These are phyloP conservation scores for Trichosporon inkin DNA, from an alignment of 1,284 basidiomycete genomes.

Conservation along the genomic window DNA sequence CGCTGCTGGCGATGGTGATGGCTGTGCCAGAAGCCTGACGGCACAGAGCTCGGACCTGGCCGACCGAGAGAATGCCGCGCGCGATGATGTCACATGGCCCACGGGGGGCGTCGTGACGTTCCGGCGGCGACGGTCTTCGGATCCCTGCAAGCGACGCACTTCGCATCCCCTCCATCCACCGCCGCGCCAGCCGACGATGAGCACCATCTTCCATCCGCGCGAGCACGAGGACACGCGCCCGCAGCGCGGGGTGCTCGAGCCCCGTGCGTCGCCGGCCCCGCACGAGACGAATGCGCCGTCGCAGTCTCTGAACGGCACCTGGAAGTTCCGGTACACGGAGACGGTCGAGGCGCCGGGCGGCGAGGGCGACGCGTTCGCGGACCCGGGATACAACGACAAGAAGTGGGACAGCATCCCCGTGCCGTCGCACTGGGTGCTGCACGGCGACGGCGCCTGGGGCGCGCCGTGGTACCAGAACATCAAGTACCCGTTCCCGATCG, in stretches of 20 bases:
- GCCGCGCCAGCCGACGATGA: background rate
- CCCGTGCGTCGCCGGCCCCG: background rate
- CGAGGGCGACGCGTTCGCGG: constrained; percentile 12
- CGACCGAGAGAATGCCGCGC: too few relatives aligned
- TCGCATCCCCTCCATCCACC: constrained; percentile 1
- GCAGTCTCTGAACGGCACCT: constrained; percentile 23
- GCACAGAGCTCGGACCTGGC: too few relatives aligned
- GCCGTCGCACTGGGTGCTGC: constrained; percentile 19
- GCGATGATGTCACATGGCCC: too few relatives aligned
- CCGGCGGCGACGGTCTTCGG: too few relatives aligned
- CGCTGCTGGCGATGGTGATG: too few relatives aligned
- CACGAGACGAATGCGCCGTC: background rate
- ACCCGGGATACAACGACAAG: constrained; percentile 4
- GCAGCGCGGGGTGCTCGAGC: background rate
- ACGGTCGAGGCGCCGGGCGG: background rate
- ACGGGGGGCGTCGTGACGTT: too few relatives aligned
- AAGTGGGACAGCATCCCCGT: constrained; percentile 17
- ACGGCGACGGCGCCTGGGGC: constrained; percentile 21
- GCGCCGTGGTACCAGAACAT: constrained; percentile 21
- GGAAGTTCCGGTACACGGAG: constrained; percentile 23
- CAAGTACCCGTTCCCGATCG: constrained; percentile 19
- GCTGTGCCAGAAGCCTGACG: too few relatives aligned
- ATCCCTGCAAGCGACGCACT: background rate
- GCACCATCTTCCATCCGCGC: constrained; percentile 6
- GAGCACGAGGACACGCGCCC: constrained; percentile 5